A percentile compares a stretch with the other conserved stretches of the same genome.
phyloP scores from a whole-genome alignment of 352 stramenopile species.

The Phytophthora hibernalis region DNA sequence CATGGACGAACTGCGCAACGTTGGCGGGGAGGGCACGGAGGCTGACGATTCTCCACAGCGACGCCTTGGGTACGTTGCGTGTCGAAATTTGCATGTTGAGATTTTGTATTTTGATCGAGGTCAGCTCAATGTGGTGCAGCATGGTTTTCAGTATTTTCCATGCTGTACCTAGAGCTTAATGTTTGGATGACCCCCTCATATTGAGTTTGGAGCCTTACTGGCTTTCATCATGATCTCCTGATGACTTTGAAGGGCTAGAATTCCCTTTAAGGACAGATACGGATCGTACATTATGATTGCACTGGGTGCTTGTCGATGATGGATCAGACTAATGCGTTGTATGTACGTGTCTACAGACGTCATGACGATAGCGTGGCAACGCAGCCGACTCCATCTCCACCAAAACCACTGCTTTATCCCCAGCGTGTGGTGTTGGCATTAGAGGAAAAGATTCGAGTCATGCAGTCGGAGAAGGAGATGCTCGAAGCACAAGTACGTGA shows the following conservation, averaged over 20 bases:
- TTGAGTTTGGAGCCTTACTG: constrained; percentile 19
- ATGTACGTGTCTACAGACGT: constrained; percentile 22
- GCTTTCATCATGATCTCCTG: constrained; percentile 61
- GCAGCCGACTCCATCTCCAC: constrained; percentile 35
- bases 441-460: constrained; percentile 47
- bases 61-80: constrained; percentile 49
- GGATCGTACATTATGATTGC: constrained; percentile 65
- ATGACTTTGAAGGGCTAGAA: constrained; percentile 91
- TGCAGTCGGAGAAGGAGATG: constrained; percentile 46
- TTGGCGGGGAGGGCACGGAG: constrained; percentile 56
- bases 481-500: constrained; percentile 46
- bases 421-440: constrained; percentile 52
- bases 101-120: constrained; percentile 21
- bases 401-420: constrained; percentile 42
- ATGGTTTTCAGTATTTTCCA: constrained; percentile 12
- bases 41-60: constrained; percentile 60
- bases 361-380: constrained; percentile 40
- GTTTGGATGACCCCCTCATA: constrained; percentile 35
- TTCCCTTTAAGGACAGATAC: constrained; percentile 91
- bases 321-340: constrained; percentile 9
- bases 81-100: constrained; percentile 20
- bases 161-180: constrained; percentile 13
- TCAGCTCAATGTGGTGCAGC: constrained; percentile 28
- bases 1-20: constrained; percentile 62
- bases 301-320: background rate